Base-by-base conservation (phyloP, 345 rosid genomes). In the Erysimum cheiranthoides region DNA sequence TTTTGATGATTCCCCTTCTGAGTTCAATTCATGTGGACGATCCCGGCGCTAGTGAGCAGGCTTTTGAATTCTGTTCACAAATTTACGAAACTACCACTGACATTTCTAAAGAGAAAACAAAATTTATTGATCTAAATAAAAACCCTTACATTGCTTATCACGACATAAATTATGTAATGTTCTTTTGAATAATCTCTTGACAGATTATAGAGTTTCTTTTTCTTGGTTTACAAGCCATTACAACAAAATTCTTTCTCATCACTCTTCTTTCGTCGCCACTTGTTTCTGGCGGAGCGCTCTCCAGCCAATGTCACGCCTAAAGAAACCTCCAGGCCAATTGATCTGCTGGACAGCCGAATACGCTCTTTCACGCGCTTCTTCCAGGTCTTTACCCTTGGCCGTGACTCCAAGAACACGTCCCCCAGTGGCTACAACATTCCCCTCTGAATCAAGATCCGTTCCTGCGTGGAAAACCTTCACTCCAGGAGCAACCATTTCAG, bases 381-480 rank as follows among this genome's bases (percentile, higher is more conserved):
- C 86, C 60, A 92, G 84, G 82, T 95, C 89, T 68, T 68, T 80
- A 60, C 97, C 98, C 27, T 77, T 88, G 0, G 96, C 92, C 73
- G 97, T 88, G 49, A 92, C 86, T n/a, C 97, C 96, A 21, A 95
- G 93, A 78, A 92, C 96, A 64, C 97, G 97, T 7, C 99, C 99
- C 4, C 98, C 99, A 0, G 74, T 74, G 1, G 97, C 96, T 14
- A 88, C 63, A 57, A 88, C 88, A 73, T 88, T 87, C 42, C 92
- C 93, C 2, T 87, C 82, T 0, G 79, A 49, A 68, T 90, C 90
- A 34, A 87, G 68, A 61, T 84, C 90, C 6, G 98, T 94, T 72
- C 95, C 96, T 0, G 91, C 96, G 40, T 92, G 97, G 43, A 91
- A 91, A 72, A 91, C 84, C 77, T 91, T 84, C 3, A 88, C 96